Conservation (phyloP, 345 rosid genomes). For the Eucalyptus regnans region DNA sequence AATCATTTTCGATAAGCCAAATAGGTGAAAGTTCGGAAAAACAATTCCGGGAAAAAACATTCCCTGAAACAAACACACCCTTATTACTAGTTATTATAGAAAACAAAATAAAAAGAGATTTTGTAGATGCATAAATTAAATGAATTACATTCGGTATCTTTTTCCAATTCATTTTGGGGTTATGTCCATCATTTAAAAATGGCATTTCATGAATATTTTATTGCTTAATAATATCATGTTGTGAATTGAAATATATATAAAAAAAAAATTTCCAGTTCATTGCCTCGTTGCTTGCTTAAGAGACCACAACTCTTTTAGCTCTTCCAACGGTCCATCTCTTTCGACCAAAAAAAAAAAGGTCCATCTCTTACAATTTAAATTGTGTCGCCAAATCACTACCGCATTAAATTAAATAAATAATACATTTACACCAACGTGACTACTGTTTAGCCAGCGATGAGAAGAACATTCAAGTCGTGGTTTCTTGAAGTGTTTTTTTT, state of each 20-base stretch:
- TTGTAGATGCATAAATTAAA: not conserved
- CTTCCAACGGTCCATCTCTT: not conserved
- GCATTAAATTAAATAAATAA: no score
- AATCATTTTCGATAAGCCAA: no score
- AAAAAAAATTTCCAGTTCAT: not conserved
- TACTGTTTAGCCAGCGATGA: no score
- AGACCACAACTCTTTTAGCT: not conserved
- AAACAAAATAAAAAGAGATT: not conserved
- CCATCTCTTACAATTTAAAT: no score
- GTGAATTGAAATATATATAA: not conserved
- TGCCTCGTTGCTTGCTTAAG: not conserved
- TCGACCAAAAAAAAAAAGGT: no score
- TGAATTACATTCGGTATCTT: not conserved
- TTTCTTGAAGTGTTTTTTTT: no score
- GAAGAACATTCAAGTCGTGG: no score
- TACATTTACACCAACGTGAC: no score
- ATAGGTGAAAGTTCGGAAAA: rapidly evolving
- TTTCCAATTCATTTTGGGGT: not conserved
- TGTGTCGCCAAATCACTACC: no score
- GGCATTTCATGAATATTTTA: not conserved
- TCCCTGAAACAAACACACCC: rapidly evolving
- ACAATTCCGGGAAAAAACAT: no score
- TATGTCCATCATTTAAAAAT: not conserved
- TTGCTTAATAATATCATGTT: not conserved
- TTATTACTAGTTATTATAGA: not conserved